Evolutionary conservation across 441 rosid genomes (phyloP).

Genomic region (Breynia disticha): DNA sequence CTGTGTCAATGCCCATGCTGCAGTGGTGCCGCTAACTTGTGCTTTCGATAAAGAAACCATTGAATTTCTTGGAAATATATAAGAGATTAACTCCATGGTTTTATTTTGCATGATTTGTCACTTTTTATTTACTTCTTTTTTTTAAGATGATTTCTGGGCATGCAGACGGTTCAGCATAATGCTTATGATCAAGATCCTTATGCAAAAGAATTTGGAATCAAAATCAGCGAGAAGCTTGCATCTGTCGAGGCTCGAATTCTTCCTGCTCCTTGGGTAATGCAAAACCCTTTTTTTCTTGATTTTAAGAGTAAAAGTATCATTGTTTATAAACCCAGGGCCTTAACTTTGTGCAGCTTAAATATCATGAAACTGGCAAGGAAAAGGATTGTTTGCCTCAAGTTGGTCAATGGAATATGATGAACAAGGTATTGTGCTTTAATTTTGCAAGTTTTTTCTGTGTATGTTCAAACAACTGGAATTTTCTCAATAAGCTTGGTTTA

Average conservation of each 20-base stretch:
- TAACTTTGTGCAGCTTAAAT: conserved; percentile 56
- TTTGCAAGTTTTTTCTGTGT: no score
- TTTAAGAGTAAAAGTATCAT: neutral
- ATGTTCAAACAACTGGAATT: no score
- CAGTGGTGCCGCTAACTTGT: neutral
- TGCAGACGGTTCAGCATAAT: conserved; percentile 79
- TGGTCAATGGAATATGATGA: conserved; percentile 99
- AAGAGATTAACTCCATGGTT: neutral
- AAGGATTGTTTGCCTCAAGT: conserved; percentile 96
- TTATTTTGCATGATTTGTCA: neutral
- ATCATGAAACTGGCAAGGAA: conserved; percentile 94
- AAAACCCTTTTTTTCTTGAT: neutral
- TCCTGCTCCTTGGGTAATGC: conserved; percentile 93
- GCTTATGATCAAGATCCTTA: conserved; percentile 89
- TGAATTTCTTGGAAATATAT: no score
- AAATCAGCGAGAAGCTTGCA: conserved; percentile 79
- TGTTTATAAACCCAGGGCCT: conserved; percentile 7
- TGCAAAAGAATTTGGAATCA: conserved; percentile 86
- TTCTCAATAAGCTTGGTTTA: no score
- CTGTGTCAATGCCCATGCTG: neutral
- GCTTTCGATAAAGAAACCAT: no score
- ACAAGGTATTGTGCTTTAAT: conserved; percentile 43
- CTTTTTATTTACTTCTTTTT: neutral
- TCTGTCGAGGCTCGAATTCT: conserved; percentile 94
- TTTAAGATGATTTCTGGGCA: conserved; percentile 8